phyloP scores from a whole-genome alignment of 1,284 basidiomycete species.

The Naganishia albida region DNA sequence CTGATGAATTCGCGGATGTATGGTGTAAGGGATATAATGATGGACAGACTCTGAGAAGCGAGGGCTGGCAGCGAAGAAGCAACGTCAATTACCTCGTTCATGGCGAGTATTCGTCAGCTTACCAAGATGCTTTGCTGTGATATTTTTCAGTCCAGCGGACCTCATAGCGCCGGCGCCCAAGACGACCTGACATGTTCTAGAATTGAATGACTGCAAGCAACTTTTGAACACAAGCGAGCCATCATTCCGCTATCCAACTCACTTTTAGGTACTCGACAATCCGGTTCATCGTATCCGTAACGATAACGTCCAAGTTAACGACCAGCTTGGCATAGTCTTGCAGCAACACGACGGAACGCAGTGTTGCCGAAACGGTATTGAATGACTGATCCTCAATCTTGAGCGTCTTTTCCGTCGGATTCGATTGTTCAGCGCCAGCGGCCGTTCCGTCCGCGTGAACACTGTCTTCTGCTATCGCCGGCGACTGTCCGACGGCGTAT shows the following conservation, averaged over 20 bases:
- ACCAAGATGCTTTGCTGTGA: slow-evolving; percentile 97
- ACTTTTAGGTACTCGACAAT: slow-evolving; percentile 91
- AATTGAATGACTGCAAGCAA: slow-evolving; percentile 76
- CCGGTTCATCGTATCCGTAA: slow-evolving; percentile 89
- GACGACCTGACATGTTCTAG: slow-evolving; percentile 95
- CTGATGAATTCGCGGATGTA: slow-evolving; percentile 93
- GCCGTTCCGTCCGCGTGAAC: not conserved
- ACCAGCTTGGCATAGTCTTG: slow-evolving; percentile 86
- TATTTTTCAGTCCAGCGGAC: slow-evolving; percentile 95
- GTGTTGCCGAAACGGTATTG: slow-evolving; percentile 82
- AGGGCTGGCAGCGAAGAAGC: slow-evolving; percentile 63
- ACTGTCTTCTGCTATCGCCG: slow-evolving; percentile 27
- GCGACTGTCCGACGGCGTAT: slow-evolving; percentile 58
- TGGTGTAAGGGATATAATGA: slow-evolving; percentile 92
- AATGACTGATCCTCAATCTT: slow-evolving; percentile 80
- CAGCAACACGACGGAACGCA: slow-evolving; percentile 72
- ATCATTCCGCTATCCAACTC: slow-evolving; percentile 20
- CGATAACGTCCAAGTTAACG: slow-evolving; percentile 81
- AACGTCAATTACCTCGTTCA: slow-evolving; percentile 20
- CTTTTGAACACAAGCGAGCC: not conserved
- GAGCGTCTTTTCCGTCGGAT: slow-evolving; percentile 57
- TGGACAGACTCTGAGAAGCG: slow-evolving; percentile 90
- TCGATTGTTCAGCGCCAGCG: not conserved
- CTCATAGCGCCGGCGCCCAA: slow-evolving; percentile 97
- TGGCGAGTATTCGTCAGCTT: slow-evolving; percentile 38